phyloP scores from a whole-genome alignment of 1,284 basidiomycete genomes.

The Leccinum pachyderme region DNA sequence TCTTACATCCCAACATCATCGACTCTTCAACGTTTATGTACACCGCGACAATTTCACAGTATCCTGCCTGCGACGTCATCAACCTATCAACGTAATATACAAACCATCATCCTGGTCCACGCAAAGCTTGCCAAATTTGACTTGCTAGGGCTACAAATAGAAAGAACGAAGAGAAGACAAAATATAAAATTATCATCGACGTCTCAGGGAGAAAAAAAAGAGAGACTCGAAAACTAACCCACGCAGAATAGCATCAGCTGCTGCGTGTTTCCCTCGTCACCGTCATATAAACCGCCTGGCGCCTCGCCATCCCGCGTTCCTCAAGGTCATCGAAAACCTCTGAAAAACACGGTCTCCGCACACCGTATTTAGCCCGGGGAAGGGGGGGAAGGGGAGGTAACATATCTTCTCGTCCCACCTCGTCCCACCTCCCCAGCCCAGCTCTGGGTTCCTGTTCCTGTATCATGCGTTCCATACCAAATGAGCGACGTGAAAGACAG shows the following conservation, averaged over 20 bases:
- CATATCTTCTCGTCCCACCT: neutral
- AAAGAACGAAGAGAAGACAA: neutral
- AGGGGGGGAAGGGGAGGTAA: neutral
- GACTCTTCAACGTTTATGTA: neutral
- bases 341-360: neutral
- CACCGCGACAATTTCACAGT: neutral
- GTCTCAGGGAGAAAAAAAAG: neutral
- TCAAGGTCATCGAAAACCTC: neutral
- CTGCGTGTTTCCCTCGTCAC: conserved; percentile 36
- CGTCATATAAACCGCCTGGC: conserved; percentile 39
- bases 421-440: neutral
- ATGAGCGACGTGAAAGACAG: conserved; percentile 6
- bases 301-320: conserved; percentile 2
- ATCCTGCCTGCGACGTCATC: neutral
- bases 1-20: neutral
- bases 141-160: conserved; percentile 25
- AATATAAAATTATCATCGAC: too few relatives aligned
- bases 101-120: conserved; percentile 9
- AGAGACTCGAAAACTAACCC: neutral
- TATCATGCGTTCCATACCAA: conserved; percentile 1
- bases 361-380: neutral
- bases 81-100: conserved; percentile 12
- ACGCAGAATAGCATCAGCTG: too few relatives aligned
- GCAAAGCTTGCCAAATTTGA: neutral
- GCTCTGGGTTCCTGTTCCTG: neutral